These are phyloP conservation scores for Willaertia magna DNA, from an alignment of 208 protist species.

Conservation along the genomic window DNA sequence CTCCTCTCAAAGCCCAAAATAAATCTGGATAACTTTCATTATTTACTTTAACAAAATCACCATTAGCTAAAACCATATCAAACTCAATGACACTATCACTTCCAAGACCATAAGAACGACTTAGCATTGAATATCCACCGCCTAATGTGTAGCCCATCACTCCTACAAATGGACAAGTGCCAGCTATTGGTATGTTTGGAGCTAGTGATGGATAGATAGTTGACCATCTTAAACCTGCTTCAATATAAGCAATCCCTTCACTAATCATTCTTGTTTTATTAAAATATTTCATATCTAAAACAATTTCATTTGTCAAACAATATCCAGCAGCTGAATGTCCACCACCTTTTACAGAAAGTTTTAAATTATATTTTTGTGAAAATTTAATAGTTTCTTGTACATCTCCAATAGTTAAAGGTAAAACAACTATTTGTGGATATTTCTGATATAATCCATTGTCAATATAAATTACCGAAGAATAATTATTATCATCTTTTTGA, in stretches of 20 bases:
- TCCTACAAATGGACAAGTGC: neutral
- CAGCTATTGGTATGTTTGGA: neutral
- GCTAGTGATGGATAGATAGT: neutral
- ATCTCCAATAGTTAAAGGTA: neutral
- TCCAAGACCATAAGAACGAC: neutral
- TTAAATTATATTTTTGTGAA: neutral
- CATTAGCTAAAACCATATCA: neutral
- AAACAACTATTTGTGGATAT: neutral
- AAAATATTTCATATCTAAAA: neutral
- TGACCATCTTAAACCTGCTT: neutral
- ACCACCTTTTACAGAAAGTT: neutral
- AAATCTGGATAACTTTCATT: conserved; percentile 15
- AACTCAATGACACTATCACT: neutral
- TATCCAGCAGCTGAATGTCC: neutral
- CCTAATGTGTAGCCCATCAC: neutral
- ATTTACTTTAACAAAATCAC: neutral
- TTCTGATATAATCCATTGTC: neutral
- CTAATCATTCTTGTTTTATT: neutral
- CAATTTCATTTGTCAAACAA: neutral
- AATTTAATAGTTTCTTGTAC: neutral
- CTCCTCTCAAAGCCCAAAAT: conserved; percentile 30
- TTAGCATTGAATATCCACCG: neutral
- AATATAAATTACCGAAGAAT: too few relatives aligned
- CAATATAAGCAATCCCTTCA: neutral
- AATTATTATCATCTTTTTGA: too few relatives aligned